These are phyloP conservation scores for Neofusicoccum umdonicola DNA, from an alignment of 2,329 filamentous ascomycete species.

Conservation along the genomic window DNA sequence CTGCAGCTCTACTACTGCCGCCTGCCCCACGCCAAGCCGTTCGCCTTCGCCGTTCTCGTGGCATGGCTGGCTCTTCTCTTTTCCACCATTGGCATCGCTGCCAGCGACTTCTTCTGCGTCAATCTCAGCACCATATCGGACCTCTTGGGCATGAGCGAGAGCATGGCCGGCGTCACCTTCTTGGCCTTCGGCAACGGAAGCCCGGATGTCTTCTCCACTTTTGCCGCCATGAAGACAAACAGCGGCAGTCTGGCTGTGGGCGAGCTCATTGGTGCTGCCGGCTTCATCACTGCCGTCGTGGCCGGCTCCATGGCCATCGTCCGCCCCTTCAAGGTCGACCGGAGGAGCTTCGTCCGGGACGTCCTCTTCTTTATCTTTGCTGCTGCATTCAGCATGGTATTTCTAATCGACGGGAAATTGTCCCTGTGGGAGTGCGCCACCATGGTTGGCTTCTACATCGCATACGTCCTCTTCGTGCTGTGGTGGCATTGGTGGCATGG, in stretches of 20 bases:
- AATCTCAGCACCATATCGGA: constrained; percentile 91
- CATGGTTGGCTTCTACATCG: constrained; percentile 89
- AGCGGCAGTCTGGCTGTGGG: constrained; percentile 96
- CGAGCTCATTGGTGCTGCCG: constrained; percentile 89
- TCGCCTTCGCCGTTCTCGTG: constrained; percentile 77
- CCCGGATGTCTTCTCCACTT: constrained; percentile 97
- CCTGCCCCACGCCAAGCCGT: constrained; percentile 63
- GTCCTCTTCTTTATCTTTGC: constrained; percentile 89
- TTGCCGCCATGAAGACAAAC: constrained; percentile 95
- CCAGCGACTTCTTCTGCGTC: constrained; percentile 97
- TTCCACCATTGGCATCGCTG: constrained; percentile 94
- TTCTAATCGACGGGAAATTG: constrained; percentile 80
- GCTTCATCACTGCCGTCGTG: constrained; percentile 95
- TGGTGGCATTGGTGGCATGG: constrained; percentile 86
- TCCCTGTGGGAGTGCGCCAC: constrained; percentile 82
- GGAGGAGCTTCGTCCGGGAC: constrained; percentile 86
- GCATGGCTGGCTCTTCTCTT: constrained; percentile 88
- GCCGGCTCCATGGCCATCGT: constrained; percentile 96
- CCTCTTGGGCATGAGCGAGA: constrained; percentile 90
- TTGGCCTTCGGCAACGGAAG: constrained; percentile 96
- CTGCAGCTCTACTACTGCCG: constrained; percentile 87
- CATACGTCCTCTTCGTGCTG: constrained; percentile 87
- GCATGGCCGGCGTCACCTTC: constrained; percentile 92
- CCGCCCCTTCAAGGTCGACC: constrained; percentile 88
- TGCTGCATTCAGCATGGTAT: constrained; percentile 80